Percentiles rank a stretch among this genome's conserved stretches.
Conservation (phyloP, 345 rosid genomes). For the Cardamine chenopodiifolia region DNA sequence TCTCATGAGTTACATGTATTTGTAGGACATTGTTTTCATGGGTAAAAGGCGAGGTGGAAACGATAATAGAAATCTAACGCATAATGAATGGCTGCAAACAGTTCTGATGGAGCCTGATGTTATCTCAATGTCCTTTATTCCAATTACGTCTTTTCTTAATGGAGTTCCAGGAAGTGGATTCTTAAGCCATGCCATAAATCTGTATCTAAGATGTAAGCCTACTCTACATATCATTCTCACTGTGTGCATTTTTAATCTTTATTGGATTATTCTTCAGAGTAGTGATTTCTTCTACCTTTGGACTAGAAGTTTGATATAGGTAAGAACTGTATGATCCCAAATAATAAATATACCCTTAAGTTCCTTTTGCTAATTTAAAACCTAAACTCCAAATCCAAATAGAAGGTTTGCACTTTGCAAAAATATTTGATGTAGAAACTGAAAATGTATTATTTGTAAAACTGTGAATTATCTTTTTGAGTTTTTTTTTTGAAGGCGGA, state of each 20-base stretch:
- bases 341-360: not conserved
- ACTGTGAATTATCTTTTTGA: not conserved
- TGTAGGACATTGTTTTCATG: constrained; percentile 72
- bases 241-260: constrained; percentile 23
- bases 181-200: constrained; percentile 95
- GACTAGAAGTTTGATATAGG: constrained; percentile 6
- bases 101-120: constrained; percentile 93
- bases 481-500: not conserved
- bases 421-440: not conserved
- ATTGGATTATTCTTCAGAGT: not conserved
- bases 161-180: constrained; percentile 96
- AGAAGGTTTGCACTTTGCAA: not conserved
- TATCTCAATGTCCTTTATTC: constrained; percentile 87
- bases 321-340: not conserved
- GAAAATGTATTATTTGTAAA: not conserved
- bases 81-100: constrained; percentile 84
- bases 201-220: constrained; percentile 83
- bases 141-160: constrained; percentile 85
- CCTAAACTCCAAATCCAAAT: not conserved
- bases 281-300: constrained; percentile 7
- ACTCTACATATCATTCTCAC: constrained; percentile 9
- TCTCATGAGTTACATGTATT: constrained; percentile 18
- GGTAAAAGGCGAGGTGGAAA: constrained; percentile 95
- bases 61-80: constrained; percentile 60
- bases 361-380: not conserved